phyloP scores from a whole-genome alignment of 2,329 filamentous ascomycete genomes.

The Pseudogymnoascus sp. region DNA sequence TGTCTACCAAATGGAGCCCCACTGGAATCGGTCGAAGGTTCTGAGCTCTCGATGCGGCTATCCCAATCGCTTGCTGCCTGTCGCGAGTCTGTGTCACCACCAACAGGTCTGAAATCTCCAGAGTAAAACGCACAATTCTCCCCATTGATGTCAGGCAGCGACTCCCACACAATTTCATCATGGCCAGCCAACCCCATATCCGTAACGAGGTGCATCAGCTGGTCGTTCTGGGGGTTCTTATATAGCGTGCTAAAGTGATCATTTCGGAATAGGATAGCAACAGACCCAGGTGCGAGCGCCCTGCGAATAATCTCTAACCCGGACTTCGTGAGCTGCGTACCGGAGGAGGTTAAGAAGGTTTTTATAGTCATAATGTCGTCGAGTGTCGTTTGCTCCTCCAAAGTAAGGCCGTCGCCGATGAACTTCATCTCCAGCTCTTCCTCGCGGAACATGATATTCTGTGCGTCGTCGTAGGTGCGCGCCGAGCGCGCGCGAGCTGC shows the following conservation, averaged over 20 bases:
- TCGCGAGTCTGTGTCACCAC: constrained; percentile 38
- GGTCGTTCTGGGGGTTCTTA: constrained; percentile 70
- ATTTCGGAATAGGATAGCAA: constrained; percentile 92
- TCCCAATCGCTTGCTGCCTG: background rate
- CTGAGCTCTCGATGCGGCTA: constrained; percentile 33
- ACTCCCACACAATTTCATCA: constrained; percentile 94
- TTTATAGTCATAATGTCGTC: constrained; percentile 82
- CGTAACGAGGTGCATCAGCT: constrained; percentile 79
- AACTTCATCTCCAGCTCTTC: constrained; percentile 83
- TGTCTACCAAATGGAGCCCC: background rate
- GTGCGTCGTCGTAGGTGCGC: constrained; percentile 83
- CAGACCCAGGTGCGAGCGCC: constrained; percentile 65
- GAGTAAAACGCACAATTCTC: constrained; percentile 77
- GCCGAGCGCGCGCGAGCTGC: constrained; percentile 67
- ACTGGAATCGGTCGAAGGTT: background rate
- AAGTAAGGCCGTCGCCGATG: constrained; percentile 52
- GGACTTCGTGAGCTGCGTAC: constrained; percentile 79
- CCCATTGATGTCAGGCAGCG: constrained; percentile 79
- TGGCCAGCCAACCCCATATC: constrained; percentile 85
- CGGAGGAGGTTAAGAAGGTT: constrained; percentile 68
- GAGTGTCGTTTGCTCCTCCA: constrained; percentile 70
- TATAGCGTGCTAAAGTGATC: constrained; percentile 96
- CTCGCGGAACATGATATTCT: constrained; percentile 80
- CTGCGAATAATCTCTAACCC: constrained; percentile 70
- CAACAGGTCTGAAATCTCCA: constrained; percentile 83